Conservation (phyloP, 1,139 yeast species). For the Candida gigantensis region DNA sequence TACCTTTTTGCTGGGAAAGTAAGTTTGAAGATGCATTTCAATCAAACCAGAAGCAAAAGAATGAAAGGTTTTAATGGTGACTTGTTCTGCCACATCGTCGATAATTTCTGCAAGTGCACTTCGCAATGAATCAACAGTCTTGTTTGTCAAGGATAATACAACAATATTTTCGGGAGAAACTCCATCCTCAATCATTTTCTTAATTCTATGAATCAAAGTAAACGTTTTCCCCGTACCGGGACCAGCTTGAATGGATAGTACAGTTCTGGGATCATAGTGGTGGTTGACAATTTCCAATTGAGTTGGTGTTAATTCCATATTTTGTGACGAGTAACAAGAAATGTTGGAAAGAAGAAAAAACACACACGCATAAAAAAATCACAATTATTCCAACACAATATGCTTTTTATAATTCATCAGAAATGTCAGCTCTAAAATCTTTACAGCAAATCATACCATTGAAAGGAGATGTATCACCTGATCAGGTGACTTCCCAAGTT, state of each 20-base stretch:
- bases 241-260: conserved; percentile 61
- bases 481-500: not conserved
- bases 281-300: conserved; percentile 12
- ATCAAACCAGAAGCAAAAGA: conserved; percentile 55
- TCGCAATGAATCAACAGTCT: conserved; percentile 60
- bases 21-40: conserved; percentile 34
- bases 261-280: conserved; percentile 16
- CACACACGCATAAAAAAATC: conserved; percentile 3
- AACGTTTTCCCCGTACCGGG: conserved; percentile 80
- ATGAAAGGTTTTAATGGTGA: conserved; percentile 63
- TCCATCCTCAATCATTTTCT: conserved; percentile 42
- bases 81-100: conserved; percentile 32
- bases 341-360: not conserved
- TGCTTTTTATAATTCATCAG: not conserved
- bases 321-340: conserved; percentile 3
- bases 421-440: conserved; percentile 12
- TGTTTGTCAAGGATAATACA: conserved; percentile 69
- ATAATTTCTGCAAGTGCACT: conserved; percentile 34
- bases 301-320: conserved; percentile 9
- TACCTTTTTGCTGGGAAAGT: conserved; percentile 24
- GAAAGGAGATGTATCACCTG: not conserved
- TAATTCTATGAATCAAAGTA: conserved; percentile 58
- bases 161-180: conserved; percentile 56
- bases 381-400: not conserved
- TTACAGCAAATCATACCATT: conserved; percentile 14